Evolutionary conservation across 2,329 filamentous ascomycete species (phyloP).

Genomic region (Neurospora sp.): DNA sequence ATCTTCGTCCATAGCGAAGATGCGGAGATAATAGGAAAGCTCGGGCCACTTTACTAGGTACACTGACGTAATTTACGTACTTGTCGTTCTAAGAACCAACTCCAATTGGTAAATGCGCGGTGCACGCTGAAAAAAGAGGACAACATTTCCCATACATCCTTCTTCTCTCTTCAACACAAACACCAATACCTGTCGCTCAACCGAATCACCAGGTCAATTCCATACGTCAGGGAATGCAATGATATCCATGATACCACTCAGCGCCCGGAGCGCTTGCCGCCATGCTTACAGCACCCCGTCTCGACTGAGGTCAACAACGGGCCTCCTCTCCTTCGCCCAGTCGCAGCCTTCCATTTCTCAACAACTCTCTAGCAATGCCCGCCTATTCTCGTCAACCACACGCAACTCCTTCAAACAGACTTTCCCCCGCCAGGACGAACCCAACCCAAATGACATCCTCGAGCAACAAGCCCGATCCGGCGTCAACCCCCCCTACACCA

Average conservation of each 20-base stretch:
- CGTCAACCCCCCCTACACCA: conserved; percentile 60
- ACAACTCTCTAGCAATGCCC: neutral
- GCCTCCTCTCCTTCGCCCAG: neutral
- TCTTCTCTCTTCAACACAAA: neutral
- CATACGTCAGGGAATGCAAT: neutral
- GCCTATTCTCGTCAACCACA: neutral
- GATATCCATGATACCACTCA: neutral
- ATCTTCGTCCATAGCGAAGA: neutral
- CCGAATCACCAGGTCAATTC: neutral
- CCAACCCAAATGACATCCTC: neutral
- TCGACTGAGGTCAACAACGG: neutral
- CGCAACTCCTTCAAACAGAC: neutral
- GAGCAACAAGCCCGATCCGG: neutral
- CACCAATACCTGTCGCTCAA: neutral
- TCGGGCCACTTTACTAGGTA: neutral
- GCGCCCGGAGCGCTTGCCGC: neutral
- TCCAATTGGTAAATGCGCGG: neutral
- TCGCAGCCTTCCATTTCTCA: neutral
- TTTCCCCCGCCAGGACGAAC: neutral
- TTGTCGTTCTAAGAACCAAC: neutral
- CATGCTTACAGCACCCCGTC: neutral
- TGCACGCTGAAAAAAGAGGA: neutral
- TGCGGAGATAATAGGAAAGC: neutral
- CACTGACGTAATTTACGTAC: neutral
- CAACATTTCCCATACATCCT: neutral